A percentile compares a stretch with the other conserved stretches of the same genome.
These are phyloP conservation scores for Pestalotiopsis fici DNA, from an alignment of 2,329 filamentous ascomycete species.

Conservation along the genomic window DNA sequence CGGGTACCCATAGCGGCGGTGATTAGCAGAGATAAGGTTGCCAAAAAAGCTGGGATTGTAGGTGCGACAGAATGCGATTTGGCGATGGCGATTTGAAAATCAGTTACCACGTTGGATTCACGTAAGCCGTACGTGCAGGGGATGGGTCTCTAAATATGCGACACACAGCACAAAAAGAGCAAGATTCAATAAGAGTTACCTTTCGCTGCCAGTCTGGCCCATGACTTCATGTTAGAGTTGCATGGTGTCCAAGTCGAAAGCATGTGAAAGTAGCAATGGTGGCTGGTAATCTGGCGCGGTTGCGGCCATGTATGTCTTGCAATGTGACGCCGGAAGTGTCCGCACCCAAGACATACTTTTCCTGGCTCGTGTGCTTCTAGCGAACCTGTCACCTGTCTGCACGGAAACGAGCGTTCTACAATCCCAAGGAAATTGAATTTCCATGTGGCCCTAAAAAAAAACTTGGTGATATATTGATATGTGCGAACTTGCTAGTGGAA, in stretches of 20 bases:
- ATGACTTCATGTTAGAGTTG: not conserved
- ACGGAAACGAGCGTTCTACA: not conserved
- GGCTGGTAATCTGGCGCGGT: not conserved
- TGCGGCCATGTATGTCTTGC: not conserved
- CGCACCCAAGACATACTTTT: not conserved
- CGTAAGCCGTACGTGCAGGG: not conserved
- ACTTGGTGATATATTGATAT: not conserved
- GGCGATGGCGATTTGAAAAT: not conserved
- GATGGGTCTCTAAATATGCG: not conserved
- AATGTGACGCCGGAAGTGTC: not conserved
- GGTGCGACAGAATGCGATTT: not conserved
- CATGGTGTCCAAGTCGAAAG: not conserved
- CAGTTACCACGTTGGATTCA: not conserved
- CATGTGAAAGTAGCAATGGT: not conserved
- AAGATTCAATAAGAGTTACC: not conserved
- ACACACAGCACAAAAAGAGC: not conserved
- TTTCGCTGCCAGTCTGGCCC: not conserved
- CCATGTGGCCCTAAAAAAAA: not conserved
- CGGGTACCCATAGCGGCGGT: conserved; percentile 6
- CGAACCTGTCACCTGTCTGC: not conserved
- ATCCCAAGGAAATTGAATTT: not conserved
- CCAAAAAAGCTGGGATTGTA: not conserved
- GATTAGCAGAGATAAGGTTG: not conserved
- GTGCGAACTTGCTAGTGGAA: not conserved
- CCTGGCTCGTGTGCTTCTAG: not conserved